Percentiles rank a stretch among this genome's conserved stretches.
These are phyloP conservation scores for Neofusicoccum sp. DNA, from an alignment of 2,329 filamentous ascomycete genomes.

Conservation along the genomic window DNA sequence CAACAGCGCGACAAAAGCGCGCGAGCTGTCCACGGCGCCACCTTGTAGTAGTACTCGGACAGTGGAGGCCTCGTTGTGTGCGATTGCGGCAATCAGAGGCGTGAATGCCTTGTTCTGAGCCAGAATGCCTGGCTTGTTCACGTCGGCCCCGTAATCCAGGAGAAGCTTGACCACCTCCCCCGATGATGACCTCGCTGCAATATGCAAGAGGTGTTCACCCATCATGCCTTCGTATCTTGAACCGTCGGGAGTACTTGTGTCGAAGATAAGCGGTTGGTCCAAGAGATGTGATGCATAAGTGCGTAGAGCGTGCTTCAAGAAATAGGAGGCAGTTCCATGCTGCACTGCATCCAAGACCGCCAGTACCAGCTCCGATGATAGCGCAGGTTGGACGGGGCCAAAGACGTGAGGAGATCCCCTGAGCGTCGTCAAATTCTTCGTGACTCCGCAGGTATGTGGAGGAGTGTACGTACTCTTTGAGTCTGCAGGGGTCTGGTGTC, in stretches of 20 bases:
- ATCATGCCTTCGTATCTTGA: not conserved
- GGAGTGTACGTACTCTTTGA: too few species aligned
- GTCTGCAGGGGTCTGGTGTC: not conserved
- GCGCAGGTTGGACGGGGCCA: not conserved
- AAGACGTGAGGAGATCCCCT: too few species aligned
- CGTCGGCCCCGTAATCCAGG: too few species aligned
- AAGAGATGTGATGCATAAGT: not conserved
- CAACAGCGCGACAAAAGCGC: not conserved
- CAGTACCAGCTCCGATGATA: not conserved
- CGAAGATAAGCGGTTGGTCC: not conserved
- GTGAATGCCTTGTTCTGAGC: too few species aligned
- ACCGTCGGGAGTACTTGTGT: not conserved
- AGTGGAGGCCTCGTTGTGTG: too few species aligned
- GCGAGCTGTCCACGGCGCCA: not conserved
- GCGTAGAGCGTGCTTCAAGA: not conserved
- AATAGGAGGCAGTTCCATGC: not conserved
- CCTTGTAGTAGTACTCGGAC: too few species aligned
- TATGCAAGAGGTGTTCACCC: not conserved
- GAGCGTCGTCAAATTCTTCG: too few species aligned
- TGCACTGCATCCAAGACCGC: not conserved
- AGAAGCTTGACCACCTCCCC: not conserved
- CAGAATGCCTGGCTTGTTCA: too few species aligned
- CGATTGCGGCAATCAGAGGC: too few species aligned
- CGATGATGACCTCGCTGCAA: not conserved
- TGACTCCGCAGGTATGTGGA: too few species aligned